These are phyloP conservation scores for Lecanicillium sp. DNA, from an alignment of 2,329 filamentous ascomycete species.

Conservation along the genomic window DNA sequence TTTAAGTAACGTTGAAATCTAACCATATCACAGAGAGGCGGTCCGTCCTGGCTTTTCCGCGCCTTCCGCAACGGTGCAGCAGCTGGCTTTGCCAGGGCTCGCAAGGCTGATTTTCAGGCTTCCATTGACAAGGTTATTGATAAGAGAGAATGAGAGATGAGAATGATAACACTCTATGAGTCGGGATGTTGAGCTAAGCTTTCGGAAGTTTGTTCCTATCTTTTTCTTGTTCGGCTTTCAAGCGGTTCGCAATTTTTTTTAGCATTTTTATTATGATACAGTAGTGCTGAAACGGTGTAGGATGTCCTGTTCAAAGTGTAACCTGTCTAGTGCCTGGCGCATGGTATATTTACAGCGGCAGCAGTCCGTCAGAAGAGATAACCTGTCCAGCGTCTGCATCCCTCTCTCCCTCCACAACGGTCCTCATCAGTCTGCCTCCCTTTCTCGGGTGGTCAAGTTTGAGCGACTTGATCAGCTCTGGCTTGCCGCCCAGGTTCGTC, in stretches of 20 bases:
- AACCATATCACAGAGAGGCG: conserved; percentile 16
- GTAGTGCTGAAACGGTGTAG: no score
- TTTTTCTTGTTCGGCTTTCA: no score
- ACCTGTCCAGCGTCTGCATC: conserved; percentile 31
- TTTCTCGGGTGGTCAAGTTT: conserved; percentile 24
- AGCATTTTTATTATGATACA: no score
- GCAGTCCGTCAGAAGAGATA: conserved; percentile 18
- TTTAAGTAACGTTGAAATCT: no score
- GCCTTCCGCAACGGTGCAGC: background rate
- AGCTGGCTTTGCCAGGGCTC: background rate
- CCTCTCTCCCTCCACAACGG: conserved; percentile 30
- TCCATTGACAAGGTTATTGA: background rate
- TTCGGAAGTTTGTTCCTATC: no score
- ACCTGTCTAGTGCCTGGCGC: no score
- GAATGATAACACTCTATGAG: no score
- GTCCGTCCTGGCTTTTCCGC: conserved; percentile 19
- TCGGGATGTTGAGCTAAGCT: no score
- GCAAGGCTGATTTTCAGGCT: background rate
- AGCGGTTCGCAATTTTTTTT: no score
- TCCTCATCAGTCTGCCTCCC: conserved; percentile 28
- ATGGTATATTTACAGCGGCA: conserved; percentile 20
- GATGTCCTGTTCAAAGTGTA: no score
- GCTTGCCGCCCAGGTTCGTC: conserved; percentile 33
- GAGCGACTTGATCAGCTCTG: conserved; percentile 23
- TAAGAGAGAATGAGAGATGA: background rate